Conservation (phyloP, 176 grass and related monocot species). For the Microstegium vimineum region DNA sequence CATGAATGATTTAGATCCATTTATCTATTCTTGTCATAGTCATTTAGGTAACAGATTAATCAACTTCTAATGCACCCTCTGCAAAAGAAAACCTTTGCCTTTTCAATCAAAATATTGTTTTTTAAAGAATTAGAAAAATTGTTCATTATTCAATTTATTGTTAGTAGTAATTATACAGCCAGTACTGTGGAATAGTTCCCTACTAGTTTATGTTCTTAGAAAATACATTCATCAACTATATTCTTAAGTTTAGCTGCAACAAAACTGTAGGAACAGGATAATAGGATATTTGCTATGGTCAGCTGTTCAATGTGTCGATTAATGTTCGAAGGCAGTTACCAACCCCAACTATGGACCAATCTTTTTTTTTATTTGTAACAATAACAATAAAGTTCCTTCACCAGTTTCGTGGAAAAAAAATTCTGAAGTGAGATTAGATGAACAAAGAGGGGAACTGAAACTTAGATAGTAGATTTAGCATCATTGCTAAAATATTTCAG, state of each 20-base stretch:
- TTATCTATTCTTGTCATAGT: not conserved
- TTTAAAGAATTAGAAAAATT: not conserved
- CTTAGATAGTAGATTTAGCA: not conserved
- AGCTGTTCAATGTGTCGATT: not conserved
- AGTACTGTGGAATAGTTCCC: not conserved
- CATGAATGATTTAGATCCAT: not conserved
- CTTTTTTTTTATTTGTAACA: not conserved
- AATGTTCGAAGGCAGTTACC: not conserved
- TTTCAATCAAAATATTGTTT: constrained; percentile 1
- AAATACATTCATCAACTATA: not conserved
- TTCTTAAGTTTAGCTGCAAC: not conserved
- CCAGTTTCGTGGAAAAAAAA: not conserved
- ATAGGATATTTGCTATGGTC: not conserved
- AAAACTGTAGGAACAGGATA: not conserved
- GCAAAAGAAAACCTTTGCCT: not conserved
- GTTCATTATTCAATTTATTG: not conserved
- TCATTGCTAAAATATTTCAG: not conserved
- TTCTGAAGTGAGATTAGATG: not conserved
- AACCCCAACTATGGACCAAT: not conserved
- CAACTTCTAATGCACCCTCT: not conserved
- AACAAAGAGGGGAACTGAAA: not conserved
- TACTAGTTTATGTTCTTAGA: not conserved
- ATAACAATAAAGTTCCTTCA: not conserved
- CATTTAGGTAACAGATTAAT: not conserved
- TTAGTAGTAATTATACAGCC: not conserved